Conservation (phyloP, 2,329 filamentous ascomycete species). For the Pestalotiopsis sp. region DNA sequence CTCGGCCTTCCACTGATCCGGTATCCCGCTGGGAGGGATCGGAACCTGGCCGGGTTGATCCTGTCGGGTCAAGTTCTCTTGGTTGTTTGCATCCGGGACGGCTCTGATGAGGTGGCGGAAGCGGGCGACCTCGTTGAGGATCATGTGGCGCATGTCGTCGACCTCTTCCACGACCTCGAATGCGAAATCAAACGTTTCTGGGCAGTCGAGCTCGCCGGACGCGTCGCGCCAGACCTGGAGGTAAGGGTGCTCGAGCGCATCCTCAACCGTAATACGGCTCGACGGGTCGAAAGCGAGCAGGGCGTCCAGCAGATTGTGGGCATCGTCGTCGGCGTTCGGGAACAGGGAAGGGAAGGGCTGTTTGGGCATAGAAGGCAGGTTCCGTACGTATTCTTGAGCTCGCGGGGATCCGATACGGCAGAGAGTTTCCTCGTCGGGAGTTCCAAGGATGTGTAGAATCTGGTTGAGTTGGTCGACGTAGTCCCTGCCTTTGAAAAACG, state of each 20-base stretch:
- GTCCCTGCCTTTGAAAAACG: constrained; percentile 98
- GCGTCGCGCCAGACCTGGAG: constrained; percentile 98
- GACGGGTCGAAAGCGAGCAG: constrained; percentile 98
- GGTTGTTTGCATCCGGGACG: constrained; percentile 42
- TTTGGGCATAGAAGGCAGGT: constrained; percentile 92
- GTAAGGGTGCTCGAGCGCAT: constrained; percentile 94
- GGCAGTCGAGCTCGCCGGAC: constrained; percentile 91
- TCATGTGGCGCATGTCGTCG: constrained; percentile 93
- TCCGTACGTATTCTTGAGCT: constrained; percentile 97
- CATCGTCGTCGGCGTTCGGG: constrained; percentile 92
- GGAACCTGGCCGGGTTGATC: constrained; percentile 48
- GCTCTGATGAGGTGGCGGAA: constrained; percentile 72
- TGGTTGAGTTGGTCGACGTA: constrained; percentile 99
- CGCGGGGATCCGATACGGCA: constrained; percentile 91
- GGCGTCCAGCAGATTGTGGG: constrained; percentile 89
- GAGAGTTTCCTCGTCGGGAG: constrained; percentile 92
- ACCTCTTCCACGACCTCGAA: constrained; percentile 98
- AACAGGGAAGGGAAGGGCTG: constrained; percentile 84
- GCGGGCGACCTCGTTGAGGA: constrained; percentile 84
- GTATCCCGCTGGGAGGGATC: constrained; percentile 44
- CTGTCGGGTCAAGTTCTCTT: constrained; percentile 37
- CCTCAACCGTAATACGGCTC: constrained; percentile 89
- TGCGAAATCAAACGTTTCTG: constrained; percentile 94
- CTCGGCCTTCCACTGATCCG: constrained; percentile 58
- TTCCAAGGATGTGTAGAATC: constrained; percentile 96